phyloP scores from a whole-genome alignment of 495 filamentous ascomycete species.

The Talaromyces proteolyticus region DNA sequence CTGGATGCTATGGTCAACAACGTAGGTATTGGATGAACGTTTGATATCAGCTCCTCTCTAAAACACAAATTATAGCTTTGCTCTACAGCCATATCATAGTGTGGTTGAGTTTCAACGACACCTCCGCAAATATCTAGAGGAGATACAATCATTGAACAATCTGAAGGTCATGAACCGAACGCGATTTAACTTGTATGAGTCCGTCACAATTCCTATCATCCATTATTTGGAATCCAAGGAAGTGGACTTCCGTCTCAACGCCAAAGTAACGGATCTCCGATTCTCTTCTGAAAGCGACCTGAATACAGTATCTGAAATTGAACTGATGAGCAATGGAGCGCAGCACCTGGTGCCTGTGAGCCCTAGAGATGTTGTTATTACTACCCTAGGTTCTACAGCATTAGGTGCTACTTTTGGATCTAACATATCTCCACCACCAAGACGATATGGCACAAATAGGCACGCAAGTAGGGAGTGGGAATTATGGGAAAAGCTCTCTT shows the following conservation, averaged over 20 bases:
- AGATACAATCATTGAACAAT: constrained; percentile 16
- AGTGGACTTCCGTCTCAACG: constrained; percentile 35
- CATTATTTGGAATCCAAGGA: constrained; percentile 28
- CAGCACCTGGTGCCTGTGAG: constrained; percentile 9
- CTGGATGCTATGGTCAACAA: constrained; percentile 31
- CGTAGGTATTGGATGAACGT: constrained; percentile 14
- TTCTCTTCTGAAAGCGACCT: constrained; percentile 10
- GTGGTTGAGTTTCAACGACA: constrained; percentile 27
- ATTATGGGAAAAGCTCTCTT: constrained; percentile 17
- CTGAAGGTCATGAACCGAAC: constrained; percentile 18
- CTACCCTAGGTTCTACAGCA: constrained; percentile 20
- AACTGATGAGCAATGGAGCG: not conserved
- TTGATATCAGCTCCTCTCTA: not conserved
- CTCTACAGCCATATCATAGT: constrained; percentile 36
- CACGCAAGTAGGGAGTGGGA: constrained; percentile 20
- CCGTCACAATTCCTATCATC: constrained; percentile 28
- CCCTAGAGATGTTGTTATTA: constrained; percentile 24
- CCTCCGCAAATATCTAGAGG: constrained; percentile 17
- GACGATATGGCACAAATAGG: not conserved
- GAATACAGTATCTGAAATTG: constrained; percentile 3
- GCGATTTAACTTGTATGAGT: constrained; percentile 33
- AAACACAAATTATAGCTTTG: constrained; percentile 14
- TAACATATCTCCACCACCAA: constrained; percentile 14
- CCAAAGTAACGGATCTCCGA: constrained; percentile 22
- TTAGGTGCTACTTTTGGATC: constrained; percentile 20